Evolutionary conservation across 208 protist species (phyloP).

Genomic region (Leptomonas seymouri): DNA sequence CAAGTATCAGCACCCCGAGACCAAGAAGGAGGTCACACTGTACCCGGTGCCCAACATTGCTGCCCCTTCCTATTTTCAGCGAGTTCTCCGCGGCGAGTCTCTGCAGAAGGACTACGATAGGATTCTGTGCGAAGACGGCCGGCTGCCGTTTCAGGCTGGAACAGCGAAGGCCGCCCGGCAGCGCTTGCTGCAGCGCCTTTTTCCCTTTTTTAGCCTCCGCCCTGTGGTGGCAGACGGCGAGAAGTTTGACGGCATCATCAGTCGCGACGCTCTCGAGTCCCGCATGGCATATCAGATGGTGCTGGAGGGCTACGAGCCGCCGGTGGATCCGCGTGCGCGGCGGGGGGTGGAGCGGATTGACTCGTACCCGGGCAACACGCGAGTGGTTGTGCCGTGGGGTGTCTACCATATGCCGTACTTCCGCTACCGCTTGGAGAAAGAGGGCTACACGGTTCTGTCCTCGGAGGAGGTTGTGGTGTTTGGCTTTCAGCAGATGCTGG

Average conservation of each 20-base stretch:
- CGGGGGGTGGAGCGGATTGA: constrained; percentile 80
- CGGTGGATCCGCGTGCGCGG: constrained; percentile 78
- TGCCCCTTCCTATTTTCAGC: constrained; percentile 62
- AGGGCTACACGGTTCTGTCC: constrained; percentile 56
- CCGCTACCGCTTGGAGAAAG: constrained; percentile 63
- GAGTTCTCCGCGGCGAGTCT: constrained; percentile 43
- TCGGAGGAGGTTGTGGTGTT: constrained; percentile 73
- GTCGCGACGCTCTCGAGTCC: constrained; percentile 77
- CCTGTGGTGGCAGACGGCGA: constrained; percentile 52
- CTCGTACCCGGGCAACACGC: constrained; percentile 63
- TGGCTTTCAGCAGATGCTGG: constrained; percentile 54
- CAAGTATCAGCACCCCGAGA: constrained; percentile 66
- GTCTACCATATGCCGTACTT: constrained; percentile 90
- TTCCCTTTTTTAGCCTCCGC: constrained; percentile 74
- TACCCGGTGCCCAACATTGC: constrained; percentile 82
- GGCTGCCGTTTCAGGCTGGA: constrained; percentile 69
- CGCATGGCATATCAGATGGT: constrained; percentile 90
- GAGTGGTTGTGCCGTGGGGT: constrained; percentile 73
- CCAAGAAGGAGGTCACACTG: constrained; percentile 77
- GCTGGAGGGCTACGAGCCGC: constrained; percentile 66
- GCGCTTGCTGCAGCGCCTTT: constrained; percentile 43
- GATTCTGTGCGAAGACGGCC: constrained; percentile 85
- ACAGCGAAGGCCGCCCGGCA: constrained; percentile 43
- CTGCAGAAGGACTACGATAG: constrained; percentile 59
- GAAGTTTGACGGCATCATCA: constrained; percentile 80